Evolutionary conservation across 805 yeast genomes (phyloP), one percentile per base, ranked within the genome.

Genomic region (Hanseniaspora singularis): DNA sequence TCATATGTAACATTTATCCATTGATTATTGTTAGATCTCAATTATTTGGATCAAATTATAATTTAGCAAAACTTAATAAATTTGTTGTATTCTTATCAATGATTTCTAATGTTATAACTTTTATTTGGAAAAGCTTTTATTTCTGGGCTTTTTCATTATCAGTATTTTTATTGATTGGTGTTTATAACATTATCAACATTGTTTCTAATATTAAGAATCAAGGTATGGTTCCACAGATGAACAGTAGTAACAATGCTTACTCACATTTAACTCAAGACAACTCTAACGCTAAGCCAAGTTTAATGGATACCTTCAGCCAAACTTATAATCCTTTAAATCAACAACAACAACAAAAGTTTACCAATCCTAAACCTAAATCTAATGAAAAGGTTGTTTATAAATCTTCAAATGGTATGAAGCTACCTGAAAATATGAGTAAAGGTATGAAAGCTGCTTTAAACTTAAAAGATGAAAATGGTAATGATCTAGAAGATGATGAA

Each of bases 371-470:
- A 12, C 22, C 28, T 7, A 36, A 19, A 22, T 11, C 37, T 9
- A 14, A 18, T n/a, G 46, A 42, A 8, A 26, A 36, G 6, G 31
- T 43, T 20, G 40, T 43, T 28, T 43, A 43, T 12, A 43, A 43
- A 15, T 43, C 47, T 3, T 26, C 47, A 3, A 43, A 43, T 14
- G 47, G 47, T 20, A 43, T 43, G 47, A 43, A 43, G 34, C 20
- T 43, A 8, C 47, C 47, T 9, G 40, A 43, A 12, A 33, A 43
- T 19, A 43, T 43, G 47, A 43, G 47, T 14, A 43, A 43, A 23
- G 47, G 47, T 12, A 43, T 43, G 47, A 43, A 23, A 18, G 47
- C 47, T 15, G 47, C 47, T 15, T 33, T 43, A 36, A 43, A 43
- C 8, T 33, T 43, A 37, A 43, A 36, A 16, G 47, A 43, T 24